phyloP scores from a whole-genome alignment of 768 basidiomycete species.

The Suillus spraguei region DNA sequence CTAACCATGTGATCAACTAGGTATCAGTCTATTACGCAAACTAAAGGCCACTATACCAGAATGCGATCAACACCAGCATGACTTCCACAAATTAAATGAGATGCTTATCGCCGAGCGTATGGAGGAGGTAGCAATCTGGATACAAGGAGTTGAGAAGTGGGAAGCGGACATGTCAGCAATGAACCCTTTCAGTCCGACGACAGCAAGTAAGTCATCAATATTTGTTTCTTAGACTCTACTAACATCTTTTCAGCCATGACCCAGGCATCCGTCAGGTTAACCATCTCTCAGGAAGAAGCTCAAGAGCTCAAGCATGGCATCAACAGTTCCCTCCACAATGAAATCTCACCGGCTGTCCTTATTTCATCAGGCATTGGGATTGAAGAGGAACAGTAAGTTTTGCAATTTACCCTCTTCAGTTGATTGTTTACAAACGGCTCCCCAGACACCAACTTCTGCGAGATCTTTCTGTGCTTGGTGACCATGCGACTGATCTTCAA shows the following conservation, averaged over 20 bases:
- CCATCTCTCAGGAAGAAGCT: conserved; percentile 15
- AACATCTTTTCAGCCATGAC: neutral
- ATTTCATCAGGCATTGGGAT: conserved; percentile 18
- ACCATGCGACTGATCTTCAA: conserved; percentile 33
- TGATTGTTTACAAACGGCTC: neutral
- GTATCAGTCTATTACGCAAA: conserved; percentile 6
- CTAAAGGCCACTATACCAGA: conserved; percentile 5
- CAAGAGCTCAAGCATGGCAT: neutral
- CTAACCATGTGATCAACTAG: conserved; percentile 1
- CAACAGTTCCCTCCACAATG: conserved; percentile 8
- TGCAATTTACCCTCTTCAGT: neutral
- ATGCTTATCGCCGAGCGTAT: neutral
- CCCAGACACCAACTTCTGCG: neutral
- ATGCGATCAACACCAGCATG: neutral
- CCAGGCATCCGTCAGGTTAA: conserved; percentile 7
- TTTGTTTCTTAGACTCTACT: neutral
- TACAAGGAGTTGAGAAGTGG: conserved; percentile 21
- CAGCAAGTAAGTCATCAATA: neutral
- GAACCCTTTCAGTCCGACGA: conserved; percentile 26
- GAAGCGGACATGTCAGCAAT: conserved; percentile 21
- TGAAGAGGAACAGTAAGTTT: conserved; percentile 21
- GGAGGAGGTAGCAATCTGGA: conserved; percentile 13
- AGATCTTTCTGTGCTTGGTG: conserved; percentile 8
- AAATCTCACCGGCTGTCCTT: conserved; percentile 13
- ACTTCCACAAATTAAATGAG: conserved; percentile 3